Evolutionary conservation across 1,284 basidiomycete species (phyloP), one percentile per base, ranked within the genome.

Genomic region (Sparassis latifolia): DNA sequence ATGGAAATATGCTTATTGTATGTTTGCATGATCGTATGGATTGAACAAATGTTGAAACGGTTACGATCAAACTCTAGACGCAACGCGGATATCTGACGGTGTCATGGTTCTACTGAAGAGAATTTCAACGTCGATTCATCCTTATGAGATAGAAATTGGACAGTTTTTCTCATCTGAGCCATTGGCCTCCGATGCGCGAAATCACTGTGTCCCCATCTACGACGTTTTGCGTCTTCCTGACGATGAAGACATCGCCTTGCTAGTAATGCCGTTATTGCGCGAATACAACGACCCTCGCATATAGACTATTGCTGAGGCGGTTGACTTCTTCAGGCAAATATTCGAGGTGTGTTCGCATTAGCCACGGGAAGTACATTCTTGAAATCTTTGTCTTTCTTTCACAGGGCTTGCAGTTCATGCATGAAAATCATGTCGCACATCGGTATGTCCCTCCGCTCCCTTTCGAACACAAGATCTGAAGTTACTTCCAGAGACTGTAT

Each of bases 401-500:
- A 1, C 35, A 53, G 52, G 52, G 52, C 5, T 3, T 53, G 10
- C 39, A 45, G 29, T 54, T 49, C 37, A 54, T 54, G 49, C 52
- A 54, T 40, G 33, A 47, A 29, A 32, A 45, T 20, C 43, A 45
- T 32, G 44, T 51, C 5, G 49, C 49, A 6, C 52, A 49, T 43
- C 27, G 48, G 51, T 55, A 20, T 20, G 20, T 20, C 20, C 20
- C 20, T 20, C 20, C 20, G 20, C 20, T 20, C 20, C 20, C 20
- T 20, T 20, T 20, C 20, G 20, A 20, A 20, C 20, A 20, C 20
- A 20, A 20, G 20, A 20, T 20, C 20, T 20, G 20, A 20, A 20
- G 20, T 20, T 20, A 20, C 48, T 30, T 38, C 9, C 35, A 76
- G 75, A 2, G 74, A 78, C 47, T 66, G 65, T 39, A 63, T 65